Percentiles rank a stretch among this genome's conserved stretches.
These are phyloP conservation scores for Fusarium illudens DNA, from an alignment of 2,329 filamentous ascomycete genomes.

Conservation along the genomic window DNA sequence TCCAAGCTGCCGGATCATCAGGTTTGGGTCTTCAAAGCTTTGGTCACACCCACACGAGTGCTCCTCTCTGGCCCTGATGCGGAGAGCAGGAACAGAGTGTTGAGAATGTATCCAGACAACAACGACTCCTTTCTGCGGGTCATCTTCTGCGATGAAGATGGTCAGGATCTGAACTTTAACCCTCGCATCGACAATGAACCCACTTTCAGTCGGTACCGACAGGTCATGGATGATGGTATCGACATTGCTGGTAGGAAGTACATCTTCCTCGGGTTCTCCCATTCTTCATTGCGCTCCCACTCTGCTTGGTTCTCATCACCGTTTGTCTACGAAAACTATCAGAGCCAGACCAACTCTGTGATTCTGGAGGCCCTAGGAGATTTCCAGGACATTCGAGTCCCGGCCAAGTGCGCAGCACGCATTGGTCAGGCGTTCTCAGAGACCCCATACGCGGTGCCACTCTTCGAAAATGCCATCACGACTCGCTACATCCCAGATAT, in stretches of 20 bases:
- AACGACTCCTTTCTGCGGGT: constrained; percentile 74
- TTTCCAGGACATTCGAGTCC: constrained; percentile 60
- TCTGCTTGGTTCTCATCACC: constrained; percentile 70
- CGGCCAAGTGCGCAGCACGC: constrained; percentile 65
- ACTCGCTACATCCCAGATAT: constrained; percentile 59
- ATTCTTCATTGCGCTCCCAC: constrained; percentile 78
- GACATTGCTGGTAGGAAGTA: constrained; percentile 69
- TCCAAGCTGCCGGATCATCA: constrained; percentile 49
- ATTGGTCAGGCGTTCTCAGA: constrained; percentile 78
- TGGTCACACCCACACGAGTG: constrained; percentile 68
- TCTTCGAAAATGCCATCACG: constrained; percentile 51
- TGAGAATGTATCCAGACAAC: constrained; percentile 69
- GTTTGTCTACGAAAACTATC: constrained; percentile 50
- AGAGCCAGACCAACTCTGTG: constrained; percentile 48
- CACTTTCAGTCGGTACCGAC: constrained; percentile 68
- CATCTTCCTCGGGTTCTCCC: constrained; percentile 78
- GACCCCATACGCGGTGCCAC: constrained; percentile 69
- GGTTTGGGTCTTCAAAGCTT: constrained; percentile 62
- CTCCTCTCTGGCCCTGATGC: constrained; percentile 68
- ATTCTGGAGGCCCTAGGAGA: constrained; percentile 61
- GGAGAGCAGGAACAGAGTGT: constrained; percentile 74
- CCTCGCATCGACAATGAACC: constrained; percentile 53
- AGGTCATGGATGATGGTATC: constrained; percentile 67
- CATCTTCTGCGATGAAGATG: constrained; percentile 78
- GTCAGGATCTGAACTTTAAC: constrained; percentile 68